These are phyloP conservation scores for Graphium sp. DNA, from an alignment of 2,329 filamentous ascomycete genomes.

Conservation along the genomic window DNA sequence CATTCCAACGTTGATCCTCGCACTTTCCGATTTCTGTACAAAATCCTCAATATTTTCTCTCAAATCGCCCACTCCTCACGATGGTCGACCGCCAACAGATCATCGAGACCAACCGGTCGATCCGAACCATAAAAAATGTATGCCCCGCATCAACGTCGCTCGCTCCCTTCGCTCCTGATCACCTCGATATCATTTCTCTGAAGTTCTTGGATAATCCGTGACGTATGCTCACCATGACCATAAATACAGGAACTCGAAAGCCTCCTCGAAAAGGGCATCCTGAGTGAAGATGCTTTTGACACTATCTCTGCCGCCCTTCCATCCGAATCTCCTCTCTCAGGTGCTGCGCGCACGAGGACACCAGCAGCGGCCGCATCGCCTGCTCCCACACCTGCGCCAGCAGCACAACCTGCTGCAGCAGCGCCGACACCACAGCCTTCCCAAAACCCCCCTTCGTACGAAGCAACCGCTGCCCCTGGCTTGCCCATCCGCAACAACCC, in stretches of 20 bases:
- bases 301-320: slow-evolving; percentile 62
- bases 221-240: too few relatives aligned
- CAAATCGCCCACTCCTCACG: too few relatives aligned
- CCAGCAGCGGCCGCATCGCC: slow-evolving; percentile 10
- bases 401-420: too few relatives aligned
- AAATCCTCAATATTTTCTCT: too few relatives aligned
- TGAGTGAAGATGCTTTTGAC: slow-evolving; percentile 60
- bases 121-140: slow-evolving; percentile 77
- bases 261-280: slow-evolving; percentile 67
- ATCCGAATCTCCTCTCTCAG: slow-evolving; percentile 43
- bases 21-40: too few relatives aligned
- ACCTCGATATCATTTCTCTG: too few relatives aligned
- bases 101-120: slow-evolving; percentile 64
- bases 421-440: slow-evolving; percentile 14
- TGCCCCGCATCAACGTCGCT: slow-evolving; percentile 11
- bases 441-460: slow-evolving; percentile 30
- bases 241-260: slow-evolving; percentile 80
- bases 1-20: too few relatives aligned
- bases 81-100: slow-evolving; percentile 39
- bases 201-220: too few relatives aligned
- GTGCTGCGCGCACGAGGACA: slow-evolving; percentile 21
- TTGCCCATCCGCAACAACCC: slow-evolving; percentile 19
- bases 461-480: slow-evolving; percentile 24
- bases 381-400: slow-evolving; percentile 11
- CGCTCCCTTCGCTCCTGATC: background rate